Conservation (phyloP, 2,329 filamentous ascomycete genomes). For the Coleophoma cylindrospora region DNA sequence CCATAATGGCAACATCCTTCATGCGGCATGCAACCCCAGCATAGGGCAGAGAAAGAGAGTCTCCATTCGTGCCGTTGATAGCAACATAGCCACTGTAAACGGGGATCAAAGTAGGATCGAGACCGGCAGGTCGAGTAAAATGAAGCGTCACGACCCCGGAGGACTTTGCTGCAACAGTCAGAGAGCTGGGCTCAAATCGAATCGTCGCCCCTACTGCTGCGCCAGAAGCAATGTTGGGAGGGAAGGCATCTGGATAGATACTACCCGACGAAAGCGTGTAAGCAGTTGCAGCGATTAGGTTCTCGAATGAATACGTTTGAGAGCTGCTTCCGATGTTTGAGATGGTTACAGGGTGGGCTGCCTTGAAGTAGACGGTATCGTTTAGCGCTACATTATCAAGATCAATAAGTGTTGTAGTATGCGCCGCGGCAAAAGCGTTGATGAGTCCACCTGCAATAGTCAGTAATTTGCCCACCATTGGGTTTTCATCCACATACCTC, state of each 20-base stretch:
- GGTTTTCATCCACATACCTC: constrained; percentile 18
- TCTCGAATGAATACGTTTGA: constrained; percentile 39
- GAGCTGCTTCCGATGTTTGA: constrained; percentile 44
- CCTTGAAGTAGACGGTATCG: constrained; percentile 52
- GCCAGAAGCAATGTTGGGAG: neutral
- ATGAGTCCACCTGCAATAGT: constrained; percentile 41
- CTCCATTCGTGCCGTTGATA: constrained; percentile 35
- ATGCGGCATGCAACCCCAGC: constrained; percentile 34
- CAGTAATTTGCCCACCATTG: neutral
- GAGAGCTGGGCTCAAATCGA: neutral
- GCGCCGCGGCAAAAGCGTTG: constrained; percentile 54
- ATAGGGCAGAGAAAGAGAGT: constrained; percentile 32
- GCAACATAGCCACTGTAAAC: constrained; percentile 43
- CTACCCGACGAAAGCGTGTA: neutral
- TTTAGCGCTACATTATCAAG: constrained; percentile 58
- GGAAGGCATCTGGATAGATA: neutral
- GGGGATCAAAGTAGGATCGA: constrained; percentile 30
- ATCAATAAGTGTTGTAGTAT: constrained; percentile 46
- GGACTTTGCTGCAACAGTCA: neutral
- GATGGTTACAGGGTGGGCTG: constrained; percentile 46
- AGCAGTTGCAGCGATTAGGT: neutral
- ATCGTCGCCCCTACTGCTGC: neutral
- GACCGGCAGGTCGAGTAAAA: neutral
- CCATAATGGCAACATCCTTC: constrained; percentile 16
- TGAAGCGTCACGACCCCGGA: neutral